phyloP scores from a whole-genome alignment of 116 monocot species.

The Cymodocea nodosa region DNA sequence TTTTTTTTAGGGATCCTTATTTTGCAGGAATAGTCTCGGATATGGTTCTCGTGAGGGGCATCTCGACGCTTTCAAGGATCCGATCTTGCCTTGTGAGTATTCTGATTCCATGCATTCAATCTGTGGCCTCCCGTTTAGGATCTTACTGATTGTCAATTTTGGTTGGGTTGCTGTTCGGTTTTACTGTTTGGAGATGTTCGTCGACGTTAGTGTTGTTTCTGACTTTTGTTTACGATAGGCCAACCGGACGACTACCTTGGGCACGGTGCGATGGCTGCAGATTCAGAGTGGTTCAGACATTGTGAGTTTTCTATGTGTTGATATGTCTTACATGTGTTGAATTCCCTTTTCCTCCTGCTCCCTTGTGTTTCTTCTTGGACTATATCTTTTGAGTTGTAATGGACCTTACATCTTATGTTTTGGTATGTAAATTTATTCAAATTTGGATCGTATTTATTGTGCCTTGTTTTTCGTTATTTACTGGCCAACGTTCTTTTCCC shows the following conservation, averaged over 20 bases:
- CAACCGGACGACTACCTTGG: slow-evolving; percentile 40
- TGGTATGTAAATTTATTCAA: too few species aligned
- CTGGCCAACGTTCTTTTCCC: too few species aligned
- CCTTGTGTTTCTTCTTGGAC: too few species aligned
- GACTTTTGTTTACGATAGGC: slow-evolving; percentile 22
- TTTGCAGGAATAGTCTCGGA: too few species aligned
- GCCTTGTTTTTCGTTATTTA: too few species aligned
- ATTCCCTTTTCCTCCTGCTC: too few species aligned
- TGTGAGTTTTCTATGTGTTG: slow-evolving; percentile 22
- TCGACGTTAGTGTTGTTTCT: neutral
- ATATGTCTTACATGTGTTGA: too few species aligned
- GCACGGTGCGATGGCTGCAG: slow-evolving; percentile 73
- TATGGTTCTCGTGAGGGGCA: slow-evolving; percentile 52
- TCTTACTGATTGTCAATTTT: neutral
- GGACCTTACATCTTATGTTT: too few species aligned
- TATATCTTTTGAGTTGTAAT: too few species aligned
- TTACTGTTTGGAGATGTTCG: too few species aligned
- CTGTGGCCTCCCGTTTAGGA: neutral
- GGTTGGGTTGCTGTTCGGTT: neutral
- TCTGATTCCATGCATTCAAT: neutral
- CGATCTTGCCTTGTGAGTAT: slow-evolving; percentile 56
- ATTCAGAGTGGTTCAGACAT: slow-evolving; percentile 64
- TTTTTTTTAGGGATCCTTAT: too few species aligned
- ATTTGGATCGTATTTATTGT: too few species aligned
- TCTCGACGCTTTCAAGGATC: slow-evolving; percentile 53